Conservation (phyloP, 306 rosid species). For the Castanea mollissima region DNA sequence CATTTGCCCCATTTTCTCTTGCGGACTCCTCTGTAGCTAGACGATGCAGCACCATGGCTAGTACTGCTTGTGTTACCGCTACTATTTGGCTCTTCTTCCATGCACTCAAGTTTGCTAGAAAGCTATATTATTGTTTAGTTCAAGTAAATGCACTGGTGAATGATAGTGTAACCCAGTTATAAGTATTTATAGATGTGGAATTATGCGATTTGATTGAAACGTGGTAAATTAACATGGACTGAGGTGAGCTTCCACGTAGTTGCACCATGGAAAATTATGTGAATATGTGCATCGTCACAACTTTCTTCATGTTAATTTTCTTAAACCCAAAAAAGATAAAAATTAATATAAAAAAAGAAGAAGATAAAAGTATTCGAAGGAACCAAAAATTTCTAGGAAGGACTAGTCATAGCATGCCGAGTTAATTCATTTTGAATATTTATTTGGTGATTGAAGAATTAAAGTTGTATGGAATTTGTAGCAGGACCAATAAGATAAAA, state of each 20-base stretch:
- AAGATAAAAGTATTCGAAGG: background rate
- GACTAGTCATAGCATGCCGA: background rate
- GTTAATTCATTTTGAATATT: background rate
- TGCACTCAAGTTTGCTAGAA: background rate
- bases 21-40: conserved; percentile 78
- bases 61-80: background rate
- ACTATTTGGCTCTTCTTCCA: conserved; percentile 41
- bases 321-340: background rate
- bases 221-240: conserved; percentile 9
- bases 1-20: conserved; percentile 98
- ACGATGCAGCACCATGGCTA: conserved; percentile 43
- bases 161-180: background rate
- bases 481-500: conserved; percentile 24
- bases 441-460: background rate
- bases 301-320: background rate
- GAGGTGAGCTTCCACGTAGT: conserved; percentile 53
- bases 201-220: conserved; percentile 14
- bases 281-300: background rate
- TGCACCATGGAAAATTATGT: conserved; percentile 23
- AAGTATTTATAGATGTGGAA: conserved; percentile 55
- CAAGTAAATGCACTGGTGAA: conserved; percentile 9
- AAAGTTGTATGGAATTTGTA: conserved; percentile 12
- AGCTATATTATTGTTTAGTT: background rate
- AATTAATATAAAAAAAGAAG: too few relatives aligned
- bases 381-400: background rate